These are phyloP conservation scores for Neophaeococcomyces mojaviensis DNA, from an alignment of 2,329 filamentous ascomycete genomes.

Conservation along the genomic window DNA sequence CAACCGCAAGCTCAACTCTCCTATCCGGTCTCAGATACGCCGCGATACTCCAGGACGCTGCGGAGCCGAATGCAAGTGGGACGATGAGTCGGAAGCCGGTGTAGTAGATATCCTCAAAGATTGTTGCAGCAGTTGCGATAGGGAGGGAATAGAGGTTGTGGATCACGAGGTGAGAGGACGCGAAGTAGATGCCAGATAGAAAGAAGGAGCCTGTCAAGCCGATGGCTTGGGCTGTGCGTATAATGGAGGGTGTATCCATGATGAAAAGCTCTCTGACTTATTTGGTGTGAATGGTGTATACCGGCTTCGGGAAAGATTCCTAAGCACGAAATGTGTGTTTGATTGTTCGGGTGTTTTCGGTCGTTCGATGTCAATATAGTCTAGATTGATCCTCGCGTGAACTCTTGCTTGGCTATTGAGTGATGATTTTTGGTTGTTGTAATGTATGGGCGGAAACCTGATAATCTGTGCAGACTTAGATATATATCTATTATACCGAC, in stretches of 20 bases:
- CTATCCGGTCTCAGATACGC: neutral
- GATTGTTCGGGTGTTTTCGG: too few species aligned
- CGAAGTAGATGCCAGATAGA: constrained; percentile 8
- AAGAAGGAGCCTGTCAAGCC: constrained; percentile 1
- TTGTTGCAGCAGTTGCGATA: neutral
- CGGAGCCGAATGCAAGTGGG: constrained; percentile 2
- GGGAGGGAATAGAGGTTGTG: constrained; percentile 3
- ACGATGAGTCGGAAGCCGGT: constrained; percentile 1
- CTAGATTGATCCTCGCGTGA: too few species aligned
- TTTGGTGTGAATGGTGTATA: too few species aligned
- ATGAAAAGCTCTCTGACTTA: too few species aligned
- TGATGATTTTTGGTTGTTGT: too few species aligned
- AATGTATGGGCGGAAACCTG: too few species aligned
- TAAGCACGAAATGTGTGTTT: too few species aligned
- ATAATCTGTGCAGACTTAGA: too few species aligned
- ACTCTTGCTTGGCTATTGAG: too few species aligned
- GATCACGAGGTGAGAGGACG: constrained; percentile 1
- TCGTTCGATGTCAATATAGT: too few species aligned
- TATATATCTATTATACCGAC: too few species aligned
- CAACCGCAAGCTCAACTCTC: neutral
- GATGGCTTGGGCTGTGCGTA: constrained; percentile 1
- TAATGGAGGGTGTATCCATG: constrained; percentile 1
- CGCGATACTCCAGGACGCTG: neutral
- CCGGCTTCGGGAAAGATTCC: too few species aligned
- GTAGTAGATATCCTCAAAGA: constrained; percentile 6